Percentiles rank a stretch among this genome's conserved stretches.
Evolutionary conservation across 345 rosid species (phyloP).

Genomic region (Citrus mangshanensis): DNA sequence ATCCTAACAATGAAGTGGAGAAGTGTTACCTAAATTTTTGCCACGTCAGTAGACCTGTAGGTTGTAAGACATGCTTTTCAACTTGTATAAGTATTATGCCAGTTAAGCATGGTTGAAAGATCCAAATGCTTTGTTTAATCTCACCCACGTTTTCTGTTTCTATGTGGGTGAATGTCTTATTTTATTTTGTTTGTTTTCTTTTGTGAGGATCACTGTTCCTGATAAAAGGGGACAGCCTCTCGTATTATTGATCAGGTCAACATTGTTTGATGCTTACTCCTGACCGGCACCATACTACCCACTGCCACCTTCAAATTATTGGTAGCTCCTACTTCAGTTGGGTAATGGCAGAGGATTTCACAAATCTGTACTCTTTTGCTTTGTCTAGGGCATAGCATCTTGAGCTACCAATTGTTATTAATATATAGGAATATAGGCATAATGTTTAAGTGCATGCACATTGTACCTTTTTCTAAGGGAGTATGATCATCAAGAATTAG

Average conservation of each 20-base stretch:
- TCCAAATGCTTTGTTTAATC: conserved; percentile 7
- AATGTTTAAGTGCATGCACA: conserved; percentile 7
- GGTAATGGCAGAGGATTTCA: conserved; percentile 3
- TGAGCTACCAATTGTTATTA: background rate
- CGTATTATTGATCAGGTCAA: conserved; percentile 20
- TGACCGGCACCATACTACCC: conserved; percentile 20
- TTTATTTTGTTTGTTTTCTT: background rate
- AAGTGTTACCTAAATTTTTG: background rate
- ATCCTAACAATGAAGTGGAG: background rate
- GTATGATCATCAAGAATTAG: background rate
- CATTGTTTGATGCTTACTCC: conserved; percentile 14
- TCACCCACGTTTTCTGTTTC: conserved; percentile 1
- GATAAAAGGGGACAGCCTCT: conserved; percentile 18
- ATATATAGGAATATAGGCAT: background rate
- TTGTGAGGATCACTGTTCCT: conserved; percentile 24
- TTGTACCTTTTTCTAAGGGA: background rate
- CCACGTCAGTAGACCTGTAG: background rate
- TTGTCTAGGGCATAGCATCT: conserved; percentile 4
- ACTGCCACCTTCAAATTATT: conserved; percentile 13
- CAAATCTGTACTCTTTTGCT: conserved; percentile 17
- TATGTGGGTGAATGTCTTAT: background rate
- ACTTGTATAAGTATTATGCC: background rate
- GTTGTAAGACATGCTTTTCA: background rate
- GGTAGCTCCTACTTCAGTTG: conserved; percentile 12
- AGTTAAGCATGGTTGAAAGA: conserved; percentile 1